Conservation (phyloP, 768 basidiomycete genomes). For the Mycena amicta region DNA sequence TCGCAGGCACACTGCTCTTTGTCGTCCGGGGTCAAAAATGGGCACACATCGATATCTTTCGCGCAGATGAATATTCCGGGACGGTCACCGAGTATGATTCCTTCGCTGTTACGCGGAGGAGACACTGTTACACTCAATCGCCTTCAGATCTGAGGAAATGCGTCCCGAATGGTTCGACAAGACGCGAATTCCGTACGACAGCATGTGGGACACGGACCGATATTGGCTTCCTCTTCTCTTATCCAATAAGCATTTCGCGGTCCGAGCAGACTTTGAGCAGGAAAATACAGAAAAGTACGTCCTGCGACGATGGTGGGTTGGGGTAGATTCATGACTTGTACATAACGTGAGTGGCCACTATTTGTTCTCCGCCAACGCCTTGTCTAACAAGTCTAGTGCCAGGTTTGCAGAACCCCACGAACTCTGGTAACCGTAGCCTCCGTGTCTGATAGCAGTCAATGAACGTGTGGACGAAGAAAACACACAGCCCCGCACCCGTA, state of each 20-base stretch:
- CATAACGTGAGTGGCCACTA: constrained; percentile 19
- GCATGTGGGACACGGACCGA: constrained; percentile 64
- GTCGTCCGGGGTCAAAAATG: constrained; percentile 51
- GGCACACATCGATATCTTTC: constrained; percentile 74
- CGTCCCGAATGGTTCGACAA: constrained; percentile 73
- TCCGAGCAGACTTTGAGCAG: constrained; percentile 46
- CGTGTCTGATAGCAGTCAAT: constrained; percentile 51
- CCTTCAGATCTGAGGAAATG: constrained; percentile 82
- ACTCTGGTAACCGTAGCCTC: constrained; percentile 61
- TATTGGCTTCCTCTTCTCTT: constrained; percentile 71
- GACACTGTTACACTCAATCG: too few relatives aligned
- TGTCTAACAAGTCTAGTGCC: constrained; percentile 50
- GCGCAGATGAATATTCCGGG: constrained; percentile 63
- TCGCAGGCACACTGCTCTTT: constrained; percentile 70
- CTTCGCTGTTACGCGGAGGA: too few relatives aligned
- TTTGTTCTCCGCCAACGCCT: constrained; percentile 32
- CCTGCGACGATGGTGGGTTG: constrained; percentile 51
- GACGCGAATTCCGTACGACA: constrained; percentile 58
- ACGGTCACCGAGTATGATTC: constrained; percentile 59
- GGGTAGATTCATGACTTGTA: constrained; percentile 15
- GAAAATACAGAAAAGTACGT: constrained; percentile 32
- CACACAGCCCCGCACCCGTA: constrained; percentile 54
- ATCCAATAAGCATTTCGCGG: constrained; percentile 41
- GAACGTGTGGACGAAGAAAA: constrained; percentile 45
- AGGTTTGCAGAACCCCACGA: constrained; percentile 66